A percentile compares a stretch with the other conserved stretches of the same genome.
These are phyloP conservation scores for Rubroboletus satanas DNA, from an alignment of 768 basidiomycete genomes.

Conservation along the genomic window DNA sequence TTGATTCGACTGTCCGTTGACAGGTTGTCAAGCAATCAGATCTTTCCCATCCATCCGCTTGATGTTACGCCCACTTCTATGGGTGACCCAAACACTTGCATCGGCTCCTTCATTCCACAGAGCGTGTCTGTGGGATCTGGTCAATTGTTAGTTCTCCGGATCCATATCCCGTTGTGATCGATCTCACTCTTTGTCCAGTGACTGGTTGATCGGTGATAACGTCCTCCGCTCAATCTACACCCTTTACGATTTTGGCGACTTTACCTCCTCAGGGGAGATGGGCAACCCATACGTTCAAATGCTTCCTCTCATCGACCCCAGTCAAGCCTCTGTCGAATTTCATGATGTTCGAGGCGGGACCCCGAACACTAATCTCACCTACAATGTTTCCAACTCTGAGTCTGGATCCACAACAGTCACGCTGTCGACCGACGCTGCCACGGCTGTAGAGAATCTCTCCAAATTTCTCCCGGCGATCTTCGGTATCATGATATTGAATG, in stretches of 20 bases:
- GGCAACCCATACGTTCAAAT: constrained; percentile 78
- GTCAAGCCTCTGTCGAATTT: constrained; percentile 69
- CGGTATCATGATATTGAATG: constrained; percentile 74
- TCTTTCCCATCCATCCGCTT: constrained; percentile 77
- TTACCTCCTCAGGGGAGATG: constrained; percentile 56
- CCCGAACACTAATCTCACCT: constrained; percentile 65
- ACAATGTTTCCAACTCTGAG: constrained; percentile 43
- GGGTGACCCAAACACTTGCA: constrained; percentile 48
- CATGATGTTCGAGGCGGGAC: constrained; percentile 61
- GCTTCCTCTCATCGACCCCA: constrained; percentile 63
- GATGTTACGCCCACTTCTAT: constrained; percentile 57
- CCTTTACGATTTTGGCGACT: constrained; percentile 84
- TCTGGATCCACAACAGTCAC: constrained; percentile 47
- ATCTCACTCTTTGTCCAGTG: constrained; percentile 40
- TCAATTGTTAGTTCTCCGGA: constrained; percentile 54
- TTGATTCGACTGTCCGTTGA: constrained; percentile 11
- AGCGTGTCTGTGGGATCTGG: constrained; percentile 52
- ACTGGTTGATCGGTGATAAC: constrained; percentile 82
- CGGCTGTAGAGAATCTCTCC: constrained; percentile 59
- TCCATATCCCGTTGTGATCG: neutral
- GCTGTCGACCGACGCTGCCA: constrained; percentile 54
- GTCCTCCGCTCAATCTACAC: constrained; percentile 79
- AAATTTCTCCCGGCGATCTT: constrained; percentile 70
- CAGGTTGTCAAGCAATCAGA: constrained; percentile 49
- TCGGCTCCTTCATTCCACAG: constrained; percentile 75